Base-by-base conservation (phyloP, 768 basidiomycete genomes). In the Suillus hirtellus region DNA sequence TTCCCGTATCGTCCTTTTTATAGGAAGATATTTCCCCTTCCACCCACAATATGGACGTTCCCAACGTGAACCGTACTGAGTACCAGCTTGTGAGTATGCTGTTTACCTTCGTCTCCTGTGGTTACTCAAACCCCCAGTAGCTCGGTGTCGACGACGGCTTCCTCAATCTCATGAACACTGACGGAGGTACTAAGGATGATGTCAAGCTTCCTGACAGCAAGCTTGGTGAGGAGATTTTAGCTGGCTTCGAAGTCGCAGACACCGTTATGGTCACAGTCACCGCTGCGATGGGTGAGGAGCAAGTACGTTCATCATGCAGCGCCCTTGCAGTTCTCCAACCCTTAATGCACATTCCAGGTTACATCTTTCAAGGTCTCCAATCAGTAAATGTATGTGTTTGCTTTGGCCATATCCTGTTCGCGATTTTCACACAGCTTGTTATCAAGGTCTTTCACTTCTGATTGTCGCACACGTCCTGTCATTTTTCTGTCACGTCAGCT, bases 11-110 rank as follows among this genome's bases (percentile, higher is more conserved):
- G 17, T 40, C 37, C 38, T 47, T 21, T 44, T 43, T 66, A 79
- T 75, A 93, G 91, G 93, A 95, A 86, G 93, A 93, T 84, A 92
- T 95, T 78, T 93, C 76, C 70, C 94, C 94, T 72, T 96, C 95
- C 75, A 99, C 96, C 77, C 97, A 99, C 87, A 99, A 99, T 84
- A 95, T 99, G 93, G 96, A 98, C 70, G 96, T 97, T 72, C 96
- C 96, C 77, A 92, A 97, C 80, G 95, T 99, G 75, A 65, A 35
- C 56, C 92, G 96, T 76, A 84, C 80, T 65, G 97, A 99, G 87
- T 99, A 89, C 85, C 84, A 89, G 72, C 89, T 99, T 74, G 92
- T 94, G 75, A 72, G 83, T 74, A 34, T 53, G 54, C 60, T 65
- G 59, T 53, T 27, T 65, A 60, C 50, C 62, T 66, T 10, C 37